Base-by-base conservation (phyloP, 257 asterid genomes). In the Ilex asprella region DNA sequence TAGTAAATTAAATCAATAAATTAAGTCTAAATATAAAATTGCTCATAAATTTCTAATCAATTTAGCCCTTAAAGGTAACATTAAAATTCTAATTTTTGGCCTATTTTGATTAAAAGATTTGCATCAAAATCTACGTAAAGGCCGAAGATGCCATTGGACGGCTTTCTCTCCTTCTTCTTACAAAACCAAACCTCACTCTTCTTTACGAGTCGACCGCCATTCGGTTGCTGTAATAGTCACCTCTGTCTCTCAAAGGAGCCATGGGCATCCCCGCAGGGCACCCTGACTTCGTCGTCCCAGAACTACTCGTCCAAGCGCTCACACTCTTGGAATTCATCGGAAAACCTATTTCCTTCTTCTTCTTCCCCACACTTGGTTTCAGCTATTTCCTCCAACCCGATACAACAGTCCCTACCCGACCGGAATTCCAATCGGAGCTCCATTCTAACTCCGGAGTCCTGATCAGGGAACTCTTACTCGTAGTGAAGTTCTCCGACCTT, bases 261-360 rank as follows among this genome's bases (percentile, higher is more conserved):
- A 92, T 93, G 99, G 99, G 97, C 0, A 89, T 93, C 64, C 99
- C 97, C 1, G 86, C 87, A 15, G 95, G 94, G 15, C 87, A 79
- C 73, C 62, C 88, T 2, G 95, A 93, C 55, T 59, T 93, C 8
- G 79, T 81, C 31, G 81, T 93, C 16, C 99, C 99, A 0, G 89
- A 84, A 70, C 73, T 89, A 0, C 66, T 89, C 0, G 73, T 89
- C 12, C 80, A 84, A 57, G 2, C 84, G 9, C 68, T 93, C 0
- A 83, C 95, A 10, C 7, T 78, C 7, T 64, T 93, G 2, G 95
- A 84, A 39, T 62, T 85, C 47, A 16, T 87, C 5, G 69, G 97
- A 14, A 82, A 70, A 50, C 72, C 76, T 27, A 58, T 74, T 6
- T 72, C 65, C 73, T 59, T 73, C 0, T 7, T 79, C 3, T 63